Evolutionary conservation across 2,329 filamentous ascomycete species (phyloP), one percentile per base, ranked within the genome.

Genomic region (Calonectria hawksworthii): DNA sequence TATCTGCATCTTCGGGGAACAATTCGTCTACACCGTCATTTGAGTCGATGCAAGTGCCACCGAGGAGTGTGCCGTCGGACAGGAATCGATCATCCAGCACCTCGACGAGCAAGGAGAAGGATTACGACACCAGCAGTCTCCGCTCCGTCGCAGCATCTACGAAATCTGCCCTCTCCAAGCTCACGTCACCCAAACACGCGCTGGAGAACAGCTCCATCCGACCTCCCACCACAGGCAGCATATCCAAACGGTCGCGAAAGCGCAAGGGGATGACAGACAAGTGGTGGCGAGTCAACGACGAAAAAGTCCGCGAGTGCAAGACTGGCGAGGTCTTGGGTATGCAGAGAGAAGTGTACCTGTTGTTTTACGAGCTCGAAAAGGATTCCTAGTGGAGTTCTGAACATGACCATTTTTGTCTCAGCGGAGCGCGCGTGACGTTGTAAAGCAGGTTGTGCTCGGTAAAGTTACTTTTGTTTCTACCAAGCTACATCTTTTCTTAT

Each of bases 261-360:
- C 92, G 90, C 74, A 92, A 91, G 81, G 66, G 79, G 28, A 85
- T 87, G 16, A 90, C 90, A 56, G 94, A 98, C 82, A 92, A 85
- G 77, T 99, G 97, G 97, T 99, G 97, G 97, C 92, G 97, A 44
- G 98, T 99, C 78, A 98, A 96, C 78, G 97, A 99, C 83, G 97
- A 99, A 78, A 98, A 98, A 85, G 92, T 99, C 81, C 97, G 96
- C 83, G 96, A 99, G 85, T 94, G 95, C 78, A 98, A 96, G 88
- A 99, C 96, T 8, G 92, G 90, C 70, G 97, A 99, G 79, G 95
- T 99, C 9, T 85, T 99, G 73, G 92, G 93, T 10, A 98, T 98
- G 96, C 96, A 98, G 86, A 94, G 93, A 81, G 97, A 99, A 85
- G 96, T 99, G 0, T 99, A 99, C 84, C 87, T 99, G 83, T 86